Evolutionary conservation across 2,329 filamentous ascomycete genomes (phyloP), one percentile per base, ranked within the genome.

Genomic region (Neofusicoccum umdonicola): DNA sequence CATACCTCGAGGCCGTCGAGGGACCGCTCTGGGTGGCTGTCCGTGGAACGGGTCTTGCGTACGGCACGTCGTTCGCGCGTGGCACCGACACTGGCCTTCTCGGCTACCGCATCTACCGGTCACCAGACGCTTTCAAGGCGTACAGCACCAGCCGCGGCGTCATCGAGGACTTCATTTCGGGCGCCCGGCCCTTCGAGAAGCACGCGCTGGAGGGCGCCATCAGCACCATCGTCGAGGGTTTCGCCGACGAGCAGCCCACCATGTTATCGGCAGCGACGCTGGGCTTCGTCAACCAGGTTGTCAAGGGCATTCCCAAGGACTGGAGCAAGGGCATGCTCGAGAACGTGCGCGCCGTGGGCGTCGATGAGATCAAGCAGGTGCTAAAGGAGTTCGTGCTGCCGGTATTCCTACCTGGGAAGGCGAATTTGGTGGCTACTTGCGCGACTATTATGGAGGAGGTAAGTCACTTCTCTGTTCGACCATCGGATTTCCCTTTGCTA

Each of bases 21-120:
- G 95, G 95, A 0, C 95, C 95, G 0, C 86, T 99, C 37, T 98
- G 95, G 94, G 90, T 90, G 68, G 92, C 92, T 0, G 91, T 98
- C 56, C 92, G 95, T 52, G 95, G 95, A 64, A 95, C 92, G 48
- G 95, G 95, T 50, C 88, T 98, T 61, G 95, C 95, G 0, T 99
- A 99, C 73, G 93, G 93, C 62, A 89, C 90, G 0, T 87, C 85
- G 71, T 96, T 98, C 73, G 84, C 84, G 50, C 88, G 90, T 51
- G 90, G 92, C 72, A 81, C 91, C 34, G 92, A 95, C 72, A 88
- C 87, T 1, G 95, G 94, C 2, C 87, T 91, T 57, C 80, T 97
- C 60, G 89, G 91, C 67, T 96, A 96, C 79, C 87, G 88, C 63
- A 89, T 98, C 47, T 97, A 96, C 81, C 90, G 94, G 31, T 96